These are phyloP conservation scores for Purpureocillium takamizusanense DNA, from an alignment of 2,329 filamentous ascomycete species.

Conservation along the genomic window DNA sequence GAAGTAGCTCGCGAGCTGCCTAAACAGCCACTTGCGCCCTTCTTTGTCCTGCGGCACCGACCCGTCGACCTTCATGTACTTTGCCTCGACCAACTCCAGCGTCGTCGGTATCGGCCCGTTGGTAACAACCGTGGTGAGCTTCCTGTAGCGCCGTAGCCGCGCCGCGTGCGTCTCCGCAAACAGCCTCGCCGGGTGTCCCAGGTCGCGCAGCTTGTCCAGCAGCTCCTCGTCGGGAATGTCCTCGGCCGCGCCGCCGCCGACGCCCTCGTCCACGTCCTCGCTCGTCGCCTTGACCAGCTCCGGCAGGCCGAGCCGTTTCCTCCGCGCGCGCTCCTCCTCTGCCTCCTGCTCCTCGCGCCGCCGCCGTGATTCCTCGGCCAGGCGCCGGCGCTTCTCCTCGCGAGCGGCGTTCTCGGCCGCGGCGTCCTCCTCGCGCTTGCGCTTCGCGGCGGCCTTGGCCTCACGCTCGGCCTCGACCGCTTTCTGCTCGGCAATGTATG, in stretches of 20 bases:
- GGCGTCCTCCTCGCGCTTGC: constrained; percentile 82
- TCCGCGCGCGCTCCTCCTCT: constrained; percentile 60
- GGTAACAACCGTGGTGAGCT: constrained; percentile 52
- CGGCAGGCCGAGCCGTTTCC: constrained; percentile 73
- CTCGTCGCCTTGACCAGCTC: constrained; percentile 45
- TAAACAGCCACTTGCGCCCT: constrained; percentile 63
- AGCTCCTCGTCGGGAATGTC: constrained; percentile 68
- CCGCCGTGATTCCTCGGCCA: constrained; percentile 71
- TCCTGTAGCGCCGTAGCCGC: constrained; percentile 62
- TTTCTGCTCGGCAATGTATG: constrained; percentile 76
- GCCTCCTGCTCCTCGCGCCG: constrained; percentile 64
- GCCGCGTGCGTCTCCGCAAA: constrained; percentile 75
- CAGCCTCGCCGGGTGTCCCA: constrained; percentile 64
- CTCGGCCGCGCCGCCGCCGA: constrained; percentile 34
- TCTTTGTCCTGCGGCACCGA: constrained; percentile 54
- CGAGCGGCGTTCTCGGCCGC: constrained; percentile 57
- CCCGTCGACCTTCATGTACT: constrained; percentile 75
- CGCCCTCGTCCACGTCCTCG: constrained; percentile 33
- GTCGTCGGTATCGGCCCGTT: constrained; percentile 82
- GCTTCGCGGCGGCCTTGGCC: constrained; percentile 65
- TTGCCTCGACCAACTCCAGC: constrained; percentile 68
- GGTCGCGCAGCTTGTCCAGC: constrained; percentile 52
- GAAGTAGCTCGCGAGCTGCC: constrained; percentile 91
- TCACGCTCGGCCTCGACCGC: constrained; percentile 62
- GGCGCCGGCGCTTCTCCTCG: constrained; percentile 70